phyloP scores from a whole-genome alignment of 106 monocot genomes.

The Amphibolis antarctica region DNA sequence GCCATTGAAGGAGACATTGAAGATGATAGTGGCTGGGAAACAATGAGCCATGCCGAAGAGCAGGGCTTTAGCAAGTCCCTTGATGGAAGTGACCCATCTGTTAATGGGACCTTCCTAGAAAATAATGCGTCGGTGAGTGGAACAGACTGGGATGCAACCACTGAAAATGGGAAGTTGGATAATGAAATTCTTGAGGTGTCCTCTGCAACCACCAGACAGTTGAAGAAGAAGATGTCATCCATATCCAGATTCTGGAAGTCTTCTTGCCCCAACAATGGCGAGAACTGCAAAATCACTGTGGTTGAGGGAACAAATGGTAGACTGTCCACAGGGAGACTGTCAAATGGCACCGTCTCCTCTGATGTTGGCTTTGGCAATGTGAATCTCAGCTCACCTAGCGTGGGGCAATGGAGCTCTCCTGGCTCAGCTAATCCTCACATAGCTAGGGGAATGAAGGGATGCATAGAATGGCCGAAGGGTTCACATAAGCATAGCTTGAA shows the following conservation, averaged over 20 bases:
- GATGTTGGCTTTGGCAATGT: conserved; percentile 1
- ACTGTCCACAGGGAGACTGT: conserved; percentile 20
- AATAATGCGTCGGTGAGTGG: conserved; percentile 55
- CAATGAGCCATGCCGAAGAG: conserved; percentile 59
- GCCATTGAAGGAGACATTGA: conserved; percentile 35
- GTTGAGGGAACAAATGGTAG: conserved; percentile 10
- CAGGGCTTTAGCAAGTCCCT: conserved; percentile 69
- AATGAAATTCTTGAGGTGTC: conserved; percentile 56
- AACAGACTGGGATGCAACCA: conserved; percentile 45
- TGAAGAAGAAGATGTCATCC: conserved; percentile 52
- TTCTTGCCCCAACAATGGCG: conserved; percentile 28
- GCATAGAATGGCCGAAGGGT: conserved; percentile 43
- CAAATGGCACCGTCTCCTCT: conserved; percentile 28
- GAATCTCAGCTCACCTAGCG: conserved; percentile 8
- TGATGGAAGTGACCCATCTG: conserved; percentile 69
- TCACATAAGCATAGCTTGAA: conserved; percentile 53
- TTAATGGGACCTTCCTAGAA: conserved; percentile 40
- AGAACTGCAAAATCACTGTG: conserved; percentile 13
- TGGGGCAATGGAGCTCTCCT: conserved; percentile 20
- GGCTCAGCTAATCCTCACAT: conserved; percentile 9
- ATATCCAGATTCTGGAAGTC: conserved; percentile 68
- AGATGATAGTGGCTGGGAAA: conserved; percentile 89
- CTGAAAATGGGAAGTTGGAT: conserved; percentile 17
- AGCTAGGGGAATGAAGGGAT: conserved; percentile 23
- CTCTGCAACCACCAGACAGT: conserved; percentile 30